These are phyloP conservation scores for Thoreauomyces humboldtii DNA, from an alignment of 192 early-diverging fungal genomes.

Conservation along the genomic window DNA sequence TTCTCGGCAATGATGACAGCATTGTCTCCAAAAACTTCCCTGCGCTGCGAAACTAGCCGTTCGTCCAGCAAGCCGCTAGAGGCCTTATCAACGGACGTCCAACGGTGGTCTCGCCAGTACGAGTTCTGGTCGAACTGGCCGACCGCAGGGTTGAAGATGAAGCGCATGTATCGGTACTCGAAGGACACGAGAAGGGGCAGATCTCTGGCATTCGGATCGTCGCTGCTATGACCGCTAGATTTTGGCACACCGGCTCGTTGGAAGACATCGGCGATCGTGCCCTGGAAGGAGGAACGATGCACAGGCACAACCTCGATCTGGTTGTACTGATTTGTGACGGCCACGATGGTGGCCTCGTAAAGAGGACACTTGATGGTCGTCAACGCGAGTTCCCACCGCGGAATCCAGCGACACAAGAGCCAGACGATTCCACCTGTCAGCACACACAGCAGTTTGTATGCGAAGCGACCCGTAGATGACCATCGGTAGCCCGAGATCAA, in stretches of 20 bases:
- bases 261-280: conserved; percentile 41
- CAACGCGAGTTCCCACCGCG: conserved; percentile 68
- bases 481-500: conserved; percentile 64
- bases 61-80: conserved; percentile 1
- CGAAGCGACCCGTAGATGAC: conserved; percentile 41
- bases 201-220: not conserved
- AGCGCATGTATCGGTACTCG: conserved; percentile 53
- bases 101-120: conserved; percentile 52
- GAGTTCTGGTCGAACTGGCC: conserved; percentile 48
- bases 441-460: conserved; percentile 66
- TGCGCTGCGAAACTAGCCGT: conserved; percentile 20
- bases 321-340: conserved; percentile 50
- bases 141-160: conserved; percentile 54
- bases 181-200: conserved; percentile 34
- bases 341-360: conserved; percentile 69
- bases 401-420: conserved; percentile 84
- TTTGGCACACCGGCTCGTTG: conserved; percentile 17
- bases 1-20: conserved; percentile 43
- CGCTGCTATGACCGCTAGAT: not conserved
- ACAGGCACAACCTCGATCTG: conserved; percentile 37
- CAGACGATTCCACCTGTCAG: conserved; percentile 70
- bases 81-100: conserved; percentile 36
- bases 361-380: conserved; percentile 65
- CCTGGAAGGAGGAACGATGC: conserved; percentile 17
- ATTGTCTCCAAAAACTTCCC: conserved; percentile 52